These are phyloP conservation scores for Dendrocalamus sinicus DNA, from an alignment of 176 grass and related monocot genomes.

Conservation along the genomic window DNA sequence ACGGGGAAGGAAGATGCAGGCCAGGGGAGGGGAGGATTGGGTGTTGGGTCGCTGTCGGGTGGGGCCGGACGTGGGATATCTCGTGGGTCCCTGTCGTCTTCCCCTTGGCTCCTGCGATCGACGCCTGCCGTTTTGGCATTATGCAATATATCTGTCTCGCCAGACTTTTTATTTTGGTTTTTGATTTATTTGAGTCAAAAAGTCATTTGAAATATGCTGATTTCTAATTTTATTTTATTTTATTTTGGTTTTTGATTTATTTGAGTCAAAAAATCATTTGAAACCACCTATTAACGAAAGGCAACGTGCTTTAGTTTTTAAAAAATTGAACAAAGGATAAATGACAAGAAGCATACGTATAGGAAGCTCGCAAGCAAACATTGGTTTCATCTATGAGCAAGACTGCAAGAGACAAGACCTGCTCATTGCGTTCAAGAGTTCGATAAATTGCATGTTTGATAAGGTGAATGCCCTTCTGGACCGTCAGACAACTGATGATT, in stretches of 20 bases:
- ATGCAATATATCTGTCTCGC: no score
- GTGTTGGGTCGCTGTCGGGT: slow-evolving; percentile 1
- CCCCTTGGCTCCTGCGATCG: slow-evolving; percentile 27
- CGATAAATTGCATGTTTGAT: slow-evolving; percentile 82
- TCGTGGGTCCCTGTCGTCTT: slow-evolving; percentile 37
- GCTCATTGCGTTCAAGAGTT: slow-evolving; percentile 77
- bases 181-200: no score
- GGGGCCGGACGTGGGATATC: slow-evolving; percentile 17
- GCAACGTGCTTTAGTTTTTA: background rate
- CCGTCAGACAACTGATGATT: slow-evolving; percentile 84
- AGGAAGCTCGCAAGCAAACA: slow-evolving; percentile 6
- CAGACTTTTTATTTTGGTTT: no score
- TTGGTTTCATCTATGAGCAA: background rate
- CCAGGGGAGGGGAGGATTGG: background rate
- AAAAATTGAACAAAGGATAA: slow-evolving; percentile 13
- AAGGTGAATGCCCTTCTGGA: slow-evolving; percentile 98
- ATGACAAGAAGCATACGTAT: background rate
- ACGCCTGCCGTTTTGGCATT: background rate
- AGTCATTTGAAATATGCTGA: no score
- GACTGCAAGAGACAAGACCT: slow-evolving; percentile 50
- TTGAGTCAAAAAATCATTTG: no score
- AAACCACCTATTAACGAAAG: slow-evolving; percentile 59
- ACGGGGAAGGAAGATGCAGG: background rate
- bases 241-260: no score
- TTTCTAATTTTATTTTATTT: no score